Conservation (phyloP, 441 rosid genomes). For the Theobroma grandiflorum region DNA sequence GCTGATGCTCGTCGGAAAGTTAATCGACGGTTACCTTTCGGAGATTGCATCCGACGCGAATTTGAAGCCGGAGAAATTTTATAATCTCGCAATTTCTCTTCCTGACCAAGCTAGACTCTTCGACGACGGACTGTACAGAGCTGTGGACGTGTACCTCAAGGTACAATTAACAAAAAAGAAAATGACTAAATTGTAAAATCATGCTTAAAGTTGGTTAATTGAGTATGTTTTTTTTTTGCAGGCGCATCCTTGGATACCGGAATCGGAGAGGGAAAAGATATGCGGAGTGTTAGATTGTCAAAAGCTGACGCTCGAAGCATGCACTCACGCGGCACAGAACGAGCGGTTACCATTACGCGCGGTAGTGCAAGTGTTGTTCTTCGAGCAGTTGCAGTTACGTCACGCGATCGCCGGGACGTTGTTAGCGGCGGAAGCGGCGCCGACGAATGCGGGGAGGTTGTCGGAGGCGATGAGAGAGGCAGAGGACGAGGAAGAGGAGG, state of each 20-base stretch:
- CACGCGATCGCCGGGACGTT: constrained; percentile 81
- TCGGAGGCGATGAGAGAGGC: constrained; percentile 37
- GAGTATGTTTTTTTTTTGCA: constrained; percentile 20
- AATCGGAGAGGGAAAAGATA: constrained; percentile 70
- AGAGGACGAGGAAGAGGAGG: constrained; percentile 37
- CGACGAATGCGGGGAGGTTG: constrained; percentile 39
- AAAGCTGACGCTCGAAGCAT: constrained; percentile 73
- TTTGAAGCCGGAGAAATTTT: constrained; percentile 66
- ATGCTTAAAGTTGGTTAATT: neutral
- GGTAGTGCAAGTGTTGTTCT: constrained; percentile 76
- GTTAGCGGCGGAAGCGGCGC: constrained; percentile 62
- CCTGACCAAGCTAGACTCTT: constrained; percentile 70
- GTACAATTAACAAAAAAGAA: constrained; percentile 30
- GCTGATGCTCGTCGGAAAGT: constrained; percentile 76
- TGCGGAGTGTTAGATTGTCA: constrained; percentile 72
- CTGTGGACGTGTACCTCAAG: constrained; percentile 79
- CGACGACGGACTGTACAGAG: constrained; percentile 81
- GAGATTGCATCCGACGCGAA: constrained; percentile 79
- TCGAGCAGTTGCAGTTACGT: constrained; percentile 79
- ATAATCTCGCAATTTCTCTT: constrained; percentile 59
- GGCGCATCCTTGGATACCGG: constrained; percentile 80
- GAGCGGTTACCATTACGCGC: constrained; percentile 78
- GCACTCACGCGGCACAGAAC: constrained; percentile 88
- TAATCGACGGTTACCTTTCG: constrained; percentile 73
- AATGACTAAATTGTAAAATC: neutral